phyloP scores from a whole-genome alignment of 2,329 filamentous ascomycete species.

The Metarhizium humberi region DNA sequence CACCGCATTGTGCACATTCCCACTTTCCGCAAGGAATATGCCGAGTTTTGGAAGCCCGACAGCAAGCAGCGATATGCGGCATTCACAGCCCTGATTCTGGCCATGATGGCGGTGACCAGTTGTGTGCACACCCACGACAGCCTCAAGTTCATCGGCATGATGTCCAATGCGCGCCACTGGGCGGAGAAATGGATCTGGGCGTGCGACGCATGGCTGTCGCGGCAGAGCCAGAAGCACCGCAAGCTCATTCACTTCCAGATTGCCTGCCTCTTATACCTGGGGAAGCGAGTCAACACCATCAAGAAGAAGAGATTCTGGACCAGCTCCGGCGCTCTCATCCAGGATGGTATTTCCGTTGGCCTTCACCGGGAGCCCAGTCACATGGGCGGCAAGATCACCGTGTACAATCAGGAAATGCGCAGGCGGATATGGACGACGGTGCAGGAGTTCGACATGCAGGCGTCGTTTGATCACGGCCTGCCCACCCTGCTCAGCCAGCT shows the following conservation, averaged over 20 bases:
- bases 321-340: slow-evolving; percentile 43
- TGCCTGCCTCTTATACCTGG: slow-evolving; percentile 48
- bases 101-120: slow-evolving; percentile 51
- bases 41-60: slow-evolving; percentile 41
- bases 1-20: slow-evolving; percentile 51
- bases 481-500: slow-evolving; percentile 49
- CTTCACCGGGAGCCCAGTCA: slow-evolving; percentile 50
- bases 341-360: slow-evolving; percentile 48
- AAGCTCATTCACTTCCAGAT: slow-evolving; percentile 53
- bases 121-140: slow-evolving; percentile 44
- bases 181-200: slow-evolving; percentile 48
- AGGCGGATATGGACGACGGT: slow-evolving; percentile 52
- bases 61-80: slow-evolving; percentile 36
- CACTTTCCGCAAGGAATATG: slow-evolving; percentile 47
- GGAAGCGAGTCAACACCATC: slow-evolving; percentile 52
- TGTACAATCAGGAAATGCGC: slow-evolving; percentile 54
- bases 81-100: slow-evolving; percentile 48
- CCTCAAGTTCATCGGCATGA: slow-evolving; percentile 47
- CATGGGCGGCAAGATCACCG: slow-evolving; percentile 43
- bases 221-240: slow-evolving; percentile 53
- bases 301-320: slow-evolving; percentile 59
- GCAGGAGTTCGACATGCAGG: slow-evolving; percentile 52
- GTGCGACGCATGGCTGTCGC: slow-evolving; percentile 43
- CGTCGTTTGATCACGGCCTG: slow-evolving; percentile 50
- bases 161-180: slow-evolving; percentile 45